These are phyloP conservation scores for Rhododendron ovatum DNA, from an alignment of 148 eudicot genomes.

Conservation along the genomic window DNA sequence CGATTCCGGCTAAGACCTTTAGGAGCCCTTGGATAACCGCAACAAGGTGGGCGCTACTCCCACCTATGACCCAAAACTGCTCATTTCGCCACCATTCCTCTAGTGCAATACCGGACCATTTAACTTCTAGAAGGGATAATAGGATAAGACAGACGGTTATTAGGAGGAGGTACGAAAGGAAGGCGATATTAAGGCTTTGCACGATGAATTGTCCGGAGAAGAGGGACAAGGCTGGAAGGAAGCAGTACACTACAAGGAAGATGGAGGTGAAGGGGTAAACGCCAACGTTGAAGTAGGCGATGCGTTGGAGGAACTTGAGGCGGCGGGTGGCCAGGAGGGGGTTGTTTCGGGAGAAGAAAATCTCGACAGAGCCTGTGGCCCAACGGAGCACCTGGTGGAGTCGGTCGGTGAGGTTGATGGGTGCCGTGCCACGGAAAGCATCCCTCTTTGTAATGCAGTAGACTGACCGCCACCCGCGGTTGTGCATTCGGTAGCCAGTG, in stretches of 20 bases:
- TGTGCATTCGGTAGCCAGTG: constrained; percentile 92
- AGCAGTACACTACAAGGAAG: constrained; percentile 62
- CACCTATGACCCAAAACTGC: constrained; percentile 92
- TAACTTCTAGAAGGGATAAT: constrained; percentile 75
- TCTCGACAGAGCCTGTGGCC: constrained; percentile 96
- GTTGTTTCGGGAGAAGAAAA: constrained; percentile 77
- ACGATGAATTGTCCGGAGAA: constrained; percentile 84
- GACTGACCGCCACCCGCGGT: constrained; percentile 90
- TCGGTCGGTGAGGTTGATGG: constrained; percentile 87
- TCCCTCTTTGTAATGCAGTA: constrained; percentile 88
- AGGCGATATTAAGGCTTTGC: constrained; percentile 42
- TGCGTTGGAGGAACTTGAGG: constrained; percentile 73
- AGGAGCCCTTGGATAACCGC: constrained; percentile 84
- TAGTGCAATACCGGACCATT: constrained; percentile 83
- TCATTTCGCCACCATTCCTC: constrained; percentile 94
- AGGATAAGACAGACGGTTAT: constrained; percentile 47
- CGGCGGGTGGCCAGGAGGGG: constrained; percentile 63
- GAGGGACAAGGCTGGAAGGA: constrained; percentile 80
- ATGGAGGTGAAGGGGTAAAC: constrained; percentile 90
- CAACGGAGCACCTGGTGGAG: constrained; percentile 85
- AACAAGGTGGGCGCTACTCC: constrained; percentile 78
- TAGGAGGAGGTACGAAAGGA: constrained; percentile 50
- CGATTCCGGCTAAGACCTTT: constrained; percentile 74
- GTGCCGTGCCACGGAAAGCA: constrained; percentile 89
- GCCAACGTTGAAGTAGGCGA: constrained; percentile 82